Conservation (phyloP, 805 yeast species). For the Zygotorulaspora chibaensis region DNA sequence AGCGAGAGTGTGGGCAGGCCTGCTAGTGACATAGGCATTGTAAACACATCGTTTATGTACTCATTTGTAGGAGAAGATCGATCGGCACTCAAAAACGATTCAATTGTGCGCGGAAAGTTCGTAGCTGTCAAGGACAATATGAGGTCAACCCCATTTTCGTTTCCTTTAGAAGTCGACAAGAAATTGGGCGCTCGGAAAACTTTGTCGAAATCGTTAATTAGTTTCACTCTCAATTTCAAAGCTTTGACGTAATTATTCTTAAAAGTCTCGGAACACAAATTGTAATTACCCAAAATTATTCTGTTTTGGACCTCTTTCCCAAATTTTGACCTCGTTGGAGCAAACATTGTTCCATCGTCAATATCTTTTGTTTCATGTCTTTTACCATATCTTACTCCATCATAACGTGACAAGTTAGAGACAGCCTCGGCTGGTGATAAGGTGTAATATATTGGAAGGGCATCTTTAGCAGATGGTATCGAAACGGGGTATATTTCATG, state of each 20-base stretch:
- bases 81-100: constrained; percentile 38
- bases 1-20: constrained; percentile 83
- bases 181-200: constrained; percentile 54
- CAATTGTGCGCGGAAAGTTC: constrained; percentile 49
- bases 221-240: constrained; percentile 52
- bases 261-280: constrained; percentile 67
- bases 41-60: constrained; percentile 76
- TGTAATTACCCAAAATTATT: constrained; percentile 80
- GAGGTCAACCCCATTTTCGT: constrained; percentile 54
- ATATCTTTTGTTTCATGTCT: constrained; percentile 38
- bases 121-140: constrained; percentile 71
- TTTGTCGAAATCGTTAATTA: constrained; percentile 62
- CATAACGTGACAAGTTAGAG: constrained; percentile 84
- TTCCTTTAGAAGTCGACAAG: constrained; percentile 22
- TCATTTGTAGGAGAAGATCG: constrained; percentile 49
- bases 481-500: constrained; percentile 58
- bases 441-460: constrained; percentile 81
- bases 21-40: constrained; percentile 87
- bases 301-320: constrained; percentile 83
- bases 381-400: constrained; percentile 82
- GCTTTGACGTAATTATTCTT: constrained; percentile 76
- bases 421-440: constrained; percentile 91
- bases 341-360: constrained; percentile 42
- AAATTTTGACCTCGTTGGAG: constrained; percentile 58
- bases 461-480: constrained; percentile 59